A percentile compares a stretch with the other conserved stretches of the same genome.
phyloP scores from a whole-genome alignment of 495 filamentous ascomycete species.

The Aspergillus diversus region DNA sequence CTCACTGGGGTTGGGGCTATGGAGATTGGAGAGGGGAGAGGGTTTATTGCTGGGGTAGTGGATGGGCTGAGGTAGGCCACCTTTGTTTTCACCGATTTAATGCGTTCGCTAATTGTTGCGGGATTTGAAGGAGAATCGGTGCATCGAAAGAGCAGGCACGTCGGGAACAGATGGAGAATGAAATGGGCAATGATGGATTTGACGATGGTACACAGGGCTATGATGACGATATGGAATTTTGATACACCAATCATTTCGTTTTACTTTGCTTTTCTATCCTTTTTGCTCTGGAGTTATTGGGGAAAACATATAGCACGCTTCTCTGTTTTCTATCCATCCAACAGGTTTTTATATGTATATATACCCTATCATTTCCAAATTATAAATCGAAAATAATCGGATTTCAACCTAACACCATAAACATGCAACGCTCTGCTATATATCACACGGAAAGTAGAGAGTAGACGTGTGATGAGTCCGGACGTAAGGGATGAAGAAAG shows the following conservation, averaged over 20 bases:
- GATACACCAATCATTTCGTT: conserved; percentile 17
- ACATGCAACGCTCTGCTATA: conserved; percentile 44
- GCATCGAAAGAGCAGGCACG: conserved; percentile 53
- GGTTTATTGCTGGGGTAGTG: conserved; percentile 81
- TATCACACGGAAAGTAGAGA: conserved; percentile 19
- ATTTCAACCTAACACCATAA: conserved; percentile 44
- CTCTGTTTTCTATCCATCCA: conserved; percentile 12
- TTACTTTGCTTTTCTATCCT: conserved; percentile 31
- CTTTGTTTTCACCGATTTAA: background rate
- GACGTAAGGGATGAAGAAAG: background rate
- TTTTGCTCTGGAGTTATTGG: conserved; percentile 31
- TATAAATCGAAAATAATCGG: conserved; percentile 34
- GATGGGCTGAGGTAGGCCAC: conserved; percentile 72
- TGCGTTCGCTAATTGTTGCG: conserved; percentile 6
- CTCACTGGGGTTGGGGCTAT: conserved; percentile 87
- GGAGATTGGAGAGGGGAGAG: conserved; percentile 86
- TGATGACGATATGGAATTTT: conserved; percentile 56
- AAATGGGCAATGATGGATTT: conserved; percentile 45
- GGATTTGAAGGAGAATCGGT: conserved; percentile 43
- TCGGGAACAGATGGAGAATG: conserved; percentile 50
- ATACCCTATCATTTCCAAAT: conserved; percentile 39
- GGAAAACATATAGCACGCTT: conserved; percentile 7
- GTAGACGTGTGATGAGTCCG: too few relatives aligned
- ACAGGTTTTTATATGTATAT: conserved; percentile 39
- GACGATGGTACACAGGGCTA: conserved; percentile 45